A percentile compares a stretch with the other conserved stretches of the same genome.
phyloP scores from a whole-genome alignment of 805 yeast genomes.

The Lipomyces yamanashiensis region DNA sequence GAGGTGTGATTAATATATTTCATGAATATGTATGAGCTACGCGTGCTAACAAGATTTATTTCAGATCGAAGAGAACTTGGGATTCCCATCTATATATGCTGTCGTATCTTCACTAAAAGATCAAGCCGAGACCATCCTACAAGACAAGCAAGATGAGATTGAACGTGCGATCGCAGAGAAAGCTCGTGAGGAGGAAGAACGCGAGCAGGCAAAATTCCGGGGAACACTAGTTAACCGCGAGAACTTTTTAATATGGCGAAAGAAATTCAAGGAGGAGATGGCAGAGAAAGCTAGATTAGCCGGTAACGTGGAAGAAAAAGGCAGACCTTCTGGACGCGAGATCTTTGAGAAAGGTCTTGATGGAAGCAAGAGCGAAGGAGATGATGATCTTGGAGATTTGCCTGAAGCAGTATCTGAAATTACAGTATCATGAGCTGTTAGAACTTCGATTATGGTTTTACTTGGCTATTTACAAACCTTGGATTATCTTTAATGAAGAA shows the following conservation, averaged over 20 bases:
- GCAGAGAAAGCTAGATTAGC: slow-evolving; percentile 58
- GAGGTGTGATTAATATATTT: slow-evolving; percentile 18
- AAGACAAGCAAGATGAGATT: slow-evolving; percentile 55
- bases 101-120: slow-evolving; percentile 79
- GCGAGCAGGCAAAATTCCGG: slow-evolving; percentile 85
- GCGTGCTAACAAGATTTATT: background rate
- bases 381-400: slow-evolving; percentile 40
- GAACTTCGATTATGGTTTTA: background rate
- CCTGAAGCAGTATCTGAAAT: slow-evolving; percentile 7
- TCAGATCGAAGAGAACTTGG: slow-evolving; percentile 72
- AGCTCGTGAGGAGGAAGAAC: slow-evolving; percentile 67
- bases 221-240: slow-evolving; percentile 90
- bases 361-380: slow-evolving; percentile 64
- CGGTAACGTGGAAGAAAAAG: slow-evolving; percentile 39
- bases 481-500: too few relatives aligned
- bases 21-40: background rate
- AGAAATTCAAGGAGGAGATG: slow-evolving; percentile 68
- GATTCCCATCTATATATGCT: slow-evolving; percentile 90
- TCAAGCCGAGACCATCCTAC: slow-evolving; percentile 71
- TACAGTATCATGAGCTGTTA: background rate
- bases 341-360: slow-evolving; percentile 90
- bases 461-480: background rate
- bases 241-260: slow-evolving; percentile 74
- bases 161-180: slow-evolving; percentile 65
- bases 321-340: slow-evolving; percentile 82